phyloP scores from a whole-genome alignment of 139 green algal species.

The Chlorella vulgaris region DNA sequence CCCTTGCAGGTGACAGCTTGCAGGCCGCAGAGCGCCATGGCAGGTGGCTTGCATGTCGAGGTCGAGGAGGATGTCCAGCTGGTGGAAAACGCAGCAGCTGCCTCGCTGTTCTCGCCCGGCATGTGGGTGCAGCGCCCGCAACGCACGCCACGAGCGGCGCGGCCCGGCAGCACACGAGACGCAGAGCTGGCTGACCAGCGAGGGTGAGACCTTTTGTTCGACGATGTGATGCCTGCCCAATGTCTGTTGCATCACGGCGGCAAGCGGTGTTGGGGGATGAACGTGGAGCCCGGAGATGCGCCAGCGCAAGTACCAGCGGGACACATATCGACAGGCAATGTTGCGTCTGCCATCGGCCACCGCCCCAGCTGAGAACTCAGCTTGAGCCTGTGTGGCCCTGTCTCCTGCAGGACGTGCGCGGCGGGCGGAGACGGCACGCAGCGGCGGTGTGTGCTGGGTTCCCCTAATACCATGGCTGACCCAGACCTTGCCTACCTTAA shows the following conservation, averaged over 20 bases:
- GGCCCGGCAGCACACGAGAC: background rate
- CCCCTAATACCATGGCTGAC: slow-evolving; percentile 1
- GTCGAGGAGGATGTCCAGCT: slow-evolving; percentile 24
- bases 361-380: too few relatives aligned
- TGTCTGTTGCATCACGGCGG: background rate
- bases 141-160: background rate
- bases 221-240: background rate
- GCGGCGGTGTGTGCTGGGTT: background rate
- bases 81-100: slow-evolving; percentile 28
- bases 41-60: background rate
- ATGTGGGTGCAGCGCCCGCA: slow-evolving; percentile 38
- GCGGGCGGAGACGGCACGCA: too few relatives aligned
- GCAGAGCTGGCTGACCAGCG: background rate
- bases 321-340: too few relatives aligned
- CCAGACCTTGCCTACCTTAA: slow-evolving; percentile 29
- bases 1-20: too few relatives aligned
- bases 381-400: too few relatives aligned
- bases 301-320: too few relatives aligned
- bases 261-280: too few relatives aligned
- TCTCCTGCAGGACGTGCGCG: too few relatives aligned
- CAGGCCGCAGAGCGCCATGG: background rate
- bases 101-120: slow-evolving; percentile 28
- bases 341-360: too few relatives aligned
- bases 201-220: background rate
- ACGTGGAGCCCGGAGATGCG: too few relatives aligned